Percentiles rank a stretch among this genome's conserved stretches.
These are phyloP conservation scores for Drechslerella dactyloides DNA, from an alignment of 2,329 filamentous ascomycete genomes.

Conservation along the genomic window DNA sequence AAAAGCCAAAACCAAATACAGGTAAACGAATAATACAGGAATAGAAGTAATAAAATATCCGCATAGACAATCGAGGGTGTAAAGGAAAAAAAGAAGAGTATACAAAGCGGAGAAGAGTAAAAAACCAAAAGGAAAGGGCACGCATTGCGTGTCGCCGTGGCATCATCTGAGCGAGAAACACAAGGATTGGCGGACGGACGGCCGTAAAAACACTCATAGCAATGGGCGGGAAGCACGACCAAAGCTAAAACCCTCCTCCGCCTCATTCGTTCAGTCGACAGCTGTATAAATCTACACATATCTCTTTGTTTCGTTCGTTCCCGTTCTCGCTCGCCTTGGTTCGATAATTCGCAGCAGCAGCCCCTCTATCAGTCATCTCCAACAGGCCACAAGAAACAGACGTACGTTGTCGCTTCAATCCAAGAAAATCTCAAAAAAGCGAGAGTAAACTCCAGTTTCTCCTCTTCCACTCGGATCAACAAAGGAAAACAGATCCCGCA, in stretches of 20 bases:
- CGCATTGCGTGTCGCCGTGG: neutral
- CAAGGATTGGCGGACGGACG: neutral
- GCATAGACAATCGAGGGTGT: too few species aligned
- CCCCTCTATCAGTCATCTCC: conserved; percentile 31
- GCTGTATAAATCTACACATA: neutral
- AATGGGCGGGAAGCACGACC: too few species aligned
- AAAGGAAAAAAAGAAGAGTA: conserved; percentile 17
- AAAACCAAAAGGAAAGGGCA: neutral
- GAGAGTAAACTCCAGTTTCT: conserved; percentile 26
- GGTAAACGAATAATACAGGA: conserved; percentile 11
- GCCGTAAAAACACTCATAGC: conserved; percentile 10
- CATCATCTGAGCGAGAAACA: neutral
- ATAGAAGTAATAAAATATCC: conserved; percentile 4
- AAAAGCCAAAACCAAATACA: conserved; percentile 13
- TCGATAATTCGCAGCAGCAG: conserved; percentile 5
- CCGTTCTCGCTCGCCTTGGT: neutral
- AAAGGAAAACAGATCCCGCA: conserved; percentile 17
- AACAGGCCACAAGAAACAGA: conserved; percentile 7
- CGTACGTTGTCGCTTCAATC: conserved; percentile 19
- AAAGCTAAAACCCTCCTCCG: neutral
- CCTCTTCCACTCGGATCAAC: conserved; percentile 17
- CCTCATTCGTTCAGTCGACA: neutral
- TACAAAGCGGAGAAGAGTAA: neutral
- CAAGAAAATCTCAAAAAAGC: conserved; percentile 17
- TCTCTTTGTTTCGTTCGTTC: neutral